phyloP scores from a whole-genome alignment of 1,284 basidiomycete genomes.

The Meira miltonrushii region DNA sequence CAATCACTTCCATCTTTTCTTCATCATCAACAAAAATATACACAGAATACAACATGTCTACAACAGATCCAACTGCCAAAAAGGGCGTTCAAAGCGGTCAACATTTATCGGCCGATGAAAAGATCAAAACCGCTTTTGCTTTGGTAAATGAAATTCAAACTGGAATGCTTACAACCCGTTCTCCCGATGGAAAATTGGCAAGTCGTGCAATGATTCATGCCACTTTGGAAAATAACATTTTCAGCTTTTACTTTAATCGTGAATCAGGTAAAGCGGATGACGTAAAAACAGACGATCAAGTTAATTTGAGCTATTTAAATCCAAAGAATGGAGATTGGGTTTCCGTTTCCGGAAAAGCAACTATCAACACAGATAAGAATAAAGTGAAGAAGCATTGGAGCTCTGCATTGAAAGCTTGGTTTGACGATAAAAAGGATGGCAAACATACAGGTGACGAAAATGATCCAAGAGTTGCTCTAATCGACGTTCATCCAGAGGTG shows the following conservation, averaged over 20 bases:
- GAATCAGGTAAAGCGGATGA: slow-evolving; percentile 44
- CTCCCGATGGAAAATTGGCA: slow-evolving; percentile 70
- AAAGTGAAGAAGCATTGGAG: slow-evolving; percentile 46
- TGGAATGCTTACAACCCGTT: slow-evolving; percentile 67
- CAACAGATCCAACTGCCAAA: slow-evolving; percentile 34
- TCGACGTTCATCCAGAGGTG: slow-evolving; percentile 66
- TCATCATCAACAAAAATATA: no score
- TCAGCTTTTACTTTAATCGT: slow-evolving; percentile 39
- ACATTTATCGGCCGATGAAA: slow-evolving; percentile 27
- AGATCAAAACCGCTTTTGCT: slow-evolving; percentile 22
- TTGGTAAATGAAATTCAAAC: slow-evolving; percentile 7
- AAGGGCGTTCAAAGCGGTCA: slow-evolving; percentile 22
- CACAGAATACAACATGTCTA: background rate
- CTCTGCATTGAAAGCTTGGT: slow-evolving; percentile 61
- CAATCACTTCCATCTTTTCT: no score
- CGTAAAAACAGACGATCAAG: slow-evolving; percentile 30
- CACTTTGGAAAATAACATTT: slow-evolving; percentile 58
- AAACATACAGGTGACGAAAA: slow-evolving; percentile 72
- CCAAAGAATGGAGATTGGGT: slow-evolving; percentile 73
- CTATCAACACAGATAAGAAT: slow-evolving; percentile 53
- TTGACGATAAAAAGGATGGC: slow-evolving; percentile 81
- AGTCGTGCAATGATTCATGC: slow-evolving; percentile 76
- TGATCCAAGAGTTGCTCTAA: slow-evolving; percentile 74
- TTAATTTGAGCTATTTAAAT: slow-evolving; percentile 61
- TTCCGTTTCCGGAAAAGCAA: slow-evolving; percentile 71